Percentiles rank a stretch among this genome's conserved stretches.
phyloP scores from a whole-genome alignment of 2,329 filamentous ascomycete species.

The Fusarium nelsonii region DNA sequence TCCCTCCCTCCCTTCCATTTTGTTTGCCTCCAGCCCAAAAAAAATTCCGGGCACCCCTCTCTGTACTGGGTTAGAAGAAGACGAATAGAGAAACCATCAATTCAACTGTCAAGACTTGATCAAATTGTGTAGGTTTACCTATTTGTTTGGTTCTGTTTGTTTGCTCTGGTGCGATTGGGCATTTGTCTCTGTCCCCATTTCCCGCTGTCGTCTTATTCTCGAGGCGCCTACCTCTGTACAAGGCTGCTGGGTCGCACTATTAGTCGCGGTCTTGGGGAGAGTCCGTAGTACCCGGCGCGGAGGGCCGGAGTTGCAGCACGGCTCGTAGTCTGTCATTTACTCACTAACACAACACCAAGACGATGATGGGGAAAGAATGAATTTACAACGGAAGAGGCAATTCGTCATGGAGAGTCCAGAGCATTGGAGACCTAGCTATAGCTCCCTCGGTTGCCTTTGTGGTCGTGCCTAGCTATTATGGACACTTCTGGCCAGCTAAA shows the following conservation, averaged over 20 bases:
- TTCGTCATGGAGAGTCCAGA: neutral
- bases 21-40: too few relatives aligned
- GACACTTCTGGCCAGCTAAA: conserved; percentile 2
- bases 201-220: neutral
- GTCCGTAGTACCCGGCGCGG: conserved; percentile 6
- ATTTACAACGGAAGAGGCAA: neutral
- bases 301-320: conserved; percentile 13
- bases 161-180: neutral
- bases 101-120: conserved; percentile 27
- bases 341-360: neutral
- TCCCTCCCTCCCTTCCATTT: neutral
- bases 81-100: conserved; percentile 6
- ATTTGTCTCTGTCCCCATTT: neutral
- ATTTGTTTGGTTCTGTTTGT: neutral
- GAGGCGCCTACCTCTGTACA: conserved; percentile 13
- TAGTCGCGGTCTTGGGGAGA: neutral
- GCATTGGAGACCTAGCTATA: neutral
- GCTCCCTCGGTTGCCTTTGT: conserved; percentile 1
- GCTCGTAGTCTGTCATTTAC: neutral
- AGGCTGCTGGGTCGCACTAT: neutral
- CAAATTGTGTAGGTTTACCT: conserved; percentile 20
- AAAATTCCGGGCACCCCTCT: conserved; percentile 22
- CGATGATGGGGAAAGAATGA: neutral
- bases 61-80: conserved; percentile 21
- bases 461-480: neutral